These are phyloP conservation scores for Blastobotrys petasosporus DNA, from an alignment of 1,139 yeast genomes.

Conservation along the genomic window DNA sequence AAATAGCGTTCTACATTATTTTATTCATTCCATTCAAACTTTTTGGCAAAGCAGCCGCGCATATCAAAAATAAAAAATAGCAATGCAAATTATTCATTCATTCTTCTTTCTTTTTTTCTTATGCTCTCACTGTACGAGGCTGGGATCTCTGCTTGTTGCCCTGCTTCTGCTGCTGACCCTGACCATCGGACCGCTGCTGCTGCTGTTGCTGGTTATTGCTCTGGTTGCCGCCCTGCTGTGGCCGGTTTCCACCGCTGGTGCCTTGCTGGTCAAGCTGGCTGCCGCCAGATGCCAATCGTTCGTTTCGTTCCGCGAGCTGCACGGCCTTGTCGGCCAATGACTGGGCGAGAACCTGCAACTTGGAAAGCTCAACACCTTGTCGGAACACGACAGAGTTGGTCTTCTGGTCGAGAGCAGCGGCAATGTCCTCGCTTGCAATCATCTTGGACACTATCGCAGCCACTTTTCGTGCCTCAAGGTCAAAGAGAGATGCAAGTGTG, in stretches of 20 bases:
- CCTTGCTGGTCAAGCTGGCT: slow-evolving; percentile 36
- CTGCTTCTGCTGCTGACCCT: slow-evolving; percentile 11
- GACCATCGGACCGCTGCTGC: slow-evolving; percentile 2
- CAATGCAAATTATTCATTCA: background rate
- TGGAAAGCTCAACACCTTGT: slow-evolving; percentile 74
- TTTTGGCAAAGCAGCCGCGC: no score
- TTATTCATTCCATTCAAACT: background rate
- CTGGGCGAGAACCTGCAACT: slow-evolving; percentile 83
- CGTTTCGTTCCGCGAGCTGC: slow-evolving; percentile 77
- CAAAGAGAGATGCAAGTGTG: slow-evolving; percentile 61
- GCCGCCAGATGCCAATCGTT: slow-evolving; percentile 74
- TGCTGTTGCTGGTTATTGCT: background rate
- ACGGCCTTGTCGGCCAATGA: slow-evolving; percentile 82
- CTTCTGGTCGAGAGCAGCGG: slow-evolving; percentile 58
- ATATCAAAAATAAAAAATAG: background rate
- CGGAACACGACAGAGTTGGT: slow-evolving; percentile 54
- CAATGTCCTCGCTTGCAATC: slow-evolving; percentile 70
- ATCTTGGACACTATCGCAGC: slow-evolving; percentile 62
- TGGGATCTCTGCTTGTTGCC: slow-evolving; percentile 14
- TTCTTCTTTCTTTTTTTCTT: slow-evolving; percentile 1
- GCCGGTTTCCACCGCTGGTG: slow-evolving; percentile 6
- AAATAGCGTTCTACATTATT: no score
- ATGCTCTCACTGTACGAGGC: slow-evolving; percentile 17
- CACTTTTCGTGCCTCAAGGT: slow-evolving; percentile 52
- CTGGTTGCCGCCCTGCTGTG: background rate